Evolutionary conservation across 352 stramenopile genomes (phyloP), one percentile per base, ranked within the genome.

Genomic region (Peronosclerospora sorghi): DNA sequence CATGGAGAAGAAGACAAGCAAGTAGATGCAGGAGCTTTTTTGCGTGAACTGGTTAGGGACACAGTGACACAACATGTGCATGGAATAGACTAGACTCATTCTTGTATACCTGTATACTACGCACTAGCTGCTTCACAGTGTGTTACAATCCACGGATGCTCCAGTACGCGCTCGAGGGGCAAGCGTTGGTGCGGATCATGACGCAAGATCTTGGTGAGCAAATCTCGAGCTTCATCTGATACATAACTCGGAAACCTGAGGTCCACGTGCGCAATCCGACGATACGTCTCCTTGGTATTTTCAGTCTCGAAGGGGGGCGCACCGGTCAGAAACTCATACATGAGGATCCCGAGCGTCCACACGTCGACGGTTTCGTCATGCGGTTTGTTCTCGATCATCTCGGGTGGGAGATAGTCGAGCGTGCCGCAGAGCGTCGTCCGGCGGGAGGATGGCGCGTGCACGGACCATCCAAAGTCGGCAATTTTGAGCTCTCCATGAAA

Each of bases 391-490:
- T 98, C 94, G 23, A 99, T 95, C 96, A 99, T 99, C 68, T 99
- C 96, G 27, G 97, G 97, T 29, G 96, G 91, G 12, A 99, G 65
- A 63, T 99, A 99, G 62, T 99, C 96, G 1, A 99, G 65, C 5
- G 96, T 99, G 6, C 96, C 96, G 64, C 97, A 99, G 12, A 99
- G 68, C n/a, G 96, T 99, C 32, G 90, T 98, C 14, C 96, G 73
- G 34, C 96, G 63, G 8, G 83, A 96, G 4, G 90, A 97, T 32
- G 95, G 95, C n/a, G 96, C 93, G 63, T 99, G 96, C 34, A 99
- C 95, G 0, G 93, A 98, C 96, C 95, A 99, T 15, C 97, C 96
- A 69, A 99, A 99, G 58, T 99, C 97, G 15, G 96, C 96, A 55
- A 99, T 97, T 75, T 99, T 99, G 47, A 99, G 89, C 53, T 98